Evolutionary conservation across 176 grass and related monocot species (phyloP).

Genomic region (Urochloa ruziziensis): DNA sequence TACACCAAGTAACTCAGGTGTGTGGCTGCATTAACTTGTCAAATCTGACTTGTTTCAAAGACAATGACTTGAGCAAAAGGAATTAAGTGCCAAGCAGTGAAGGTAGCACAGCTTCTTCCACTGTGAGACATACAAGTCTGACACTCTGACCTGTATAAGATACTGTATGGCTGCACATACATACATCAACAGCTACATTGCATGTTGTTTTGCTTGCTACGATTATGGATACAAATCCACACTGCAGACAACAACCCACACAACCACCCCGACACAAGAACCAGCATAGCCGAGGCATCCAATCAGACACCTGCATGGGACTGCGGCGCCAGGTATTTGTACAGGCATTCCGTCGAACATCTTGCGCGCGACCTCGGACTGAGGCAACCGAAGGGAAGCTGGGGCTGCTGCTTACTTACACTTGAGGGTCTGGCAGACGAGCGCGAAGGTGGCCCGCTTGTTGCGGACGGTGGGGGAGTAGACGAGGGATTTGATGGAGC

Average conservation of each 20-base stretch:
- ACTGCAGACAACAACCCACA: background rate
- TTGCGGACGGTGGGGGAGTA: conserved; percentile 79
- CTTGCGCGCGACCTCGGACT: background rate
- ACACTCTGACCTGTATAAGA: background rate
- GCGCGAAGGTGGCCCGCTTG: conserved; percentile 91
- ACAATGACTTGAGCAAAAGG: background rate
- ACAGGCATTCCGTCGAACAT: conserved; percentile 45
- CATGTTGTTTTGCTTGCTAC: background rate
- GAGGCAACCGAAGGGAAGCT: background rate
- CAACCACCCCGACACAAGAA: background rate
- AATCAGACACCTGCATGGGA: background rate
- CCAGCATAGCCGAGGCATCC: no score
- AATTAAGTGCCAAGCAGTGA: background rate
- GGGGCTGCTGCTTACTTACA: conserved; percentile 40
- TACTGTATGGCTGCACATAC: background rate
- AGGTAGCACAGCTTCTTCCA: background rate
- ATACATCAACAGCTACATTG: background rate
- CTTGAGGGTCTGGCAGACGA: conserved; percentile 93
- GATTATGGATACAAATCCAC: background rate
- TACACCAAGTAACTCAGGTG: background rate
- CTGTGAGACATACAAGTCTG: background rate
- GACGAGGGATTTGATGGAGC: conserved; percentile 84
- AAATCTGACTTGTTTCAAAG: background rate
- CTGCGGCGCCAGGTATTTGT: background rate
- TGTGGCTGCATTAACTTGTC: background rate